A percentile compares a stretch with the other conserved stretches of the same genome.
Conservation (phyloP, 2,329 filamentous ascomycete genomes). For the Cordyceps tenuipes region DNA sequence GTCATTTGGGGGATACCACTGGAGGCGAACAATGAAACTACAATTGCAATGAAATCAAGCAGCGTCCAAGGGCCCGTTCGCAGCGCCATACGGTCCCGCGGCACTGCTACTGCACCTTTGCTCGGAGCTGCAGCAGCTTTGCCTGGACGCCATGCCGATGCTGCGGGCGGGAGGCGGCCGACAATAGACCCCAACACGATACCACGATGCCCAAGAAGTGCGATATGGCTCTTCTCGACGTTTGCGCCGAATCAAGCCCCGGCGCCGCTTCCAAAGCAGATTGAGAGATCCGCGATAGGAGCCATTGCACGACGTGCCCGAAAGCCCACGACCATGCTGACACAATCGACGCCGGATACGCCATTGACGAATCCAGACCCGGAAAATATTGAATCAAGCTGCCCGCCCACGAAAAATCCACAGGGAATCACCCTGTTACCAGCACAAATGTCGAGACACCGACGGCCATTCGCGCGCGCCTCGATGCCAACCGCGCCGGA, state of each 20-base stretch:
- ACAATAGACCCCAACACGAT: constrained; percentile 1
- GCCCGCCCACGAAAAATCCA: neutral
- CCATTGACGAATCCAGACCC: neutral
- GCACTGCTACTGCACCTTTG: constrained; percentile 2
- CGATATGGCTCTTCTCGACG: constrained; percentile 34
- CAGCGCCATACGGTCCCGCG: constrained; percentile 5
- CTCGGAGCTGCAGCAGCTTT: constrained; percentile 3
- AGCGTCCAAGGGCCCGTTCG: constrained; percentile 7
- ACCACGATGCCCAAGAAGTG: constrained; percentile 24
- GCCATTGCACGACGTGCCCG: constrained; percentile 2
- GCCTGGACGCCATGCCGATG: constrained; percentile 4
- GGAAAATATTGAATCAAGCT: neutral
- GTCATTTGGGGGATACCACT: neutral
- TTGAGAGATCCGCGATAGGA: constrained; percentile 4
- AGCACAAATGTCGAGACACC: neutral
- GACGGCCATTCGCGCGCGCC: neutral
- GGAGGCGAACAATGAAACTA: neutral
- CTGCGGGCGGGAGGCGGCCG: constrained; percentile 12
- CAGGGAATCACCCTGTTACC: neutral
- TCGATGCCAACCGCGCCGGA: neutral
- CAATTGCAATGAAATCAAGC: constrained; percentile 6
- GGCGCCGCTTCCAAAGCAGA: constrained; percentile 12
- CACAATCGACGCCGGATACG: neutral
- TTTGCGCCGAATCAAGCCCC: constrained; percentile 22
- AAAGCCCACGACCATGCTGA: neutral